Evolutionary conservation across 2,329 filamentous ascomycete species (phyloP).

Genomic region (Claviceps sp.): DNA sequence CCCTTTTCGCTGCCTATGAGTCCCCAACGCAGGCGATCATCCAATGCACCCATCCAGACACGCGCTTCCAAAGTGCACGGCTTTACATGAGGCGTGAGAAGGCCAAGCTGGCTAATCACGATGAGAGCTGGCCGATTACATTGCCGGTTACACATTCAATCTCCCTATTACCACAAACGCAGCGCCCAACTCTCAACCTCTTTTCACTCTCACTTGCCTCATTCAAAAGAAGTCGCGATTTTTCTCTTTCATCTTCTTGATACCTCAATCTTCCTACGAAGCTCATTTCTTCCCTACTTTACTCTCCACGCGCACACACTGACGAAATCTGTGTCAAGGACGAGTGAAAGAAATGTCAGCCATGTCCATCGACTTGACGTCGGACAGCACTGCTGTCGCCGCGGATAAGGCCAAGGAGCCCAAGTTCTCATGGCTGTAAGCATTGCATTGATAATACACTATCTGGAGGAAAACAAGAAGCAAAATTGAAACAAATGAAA

Average conservation of each 20-base stretch:
- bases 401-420: slow-evolving; percentile 1
- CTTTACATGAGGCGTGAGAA: neutral
- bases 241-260: neutral
- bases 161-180: neutral
- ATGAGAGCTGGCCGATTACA: neutral
- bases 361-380: slow-evolving; percentile 5
- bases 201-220: neutral
- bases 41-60: neutral
- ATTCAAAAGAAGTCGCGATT: neutral
- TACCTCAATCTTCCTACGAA: neutral
- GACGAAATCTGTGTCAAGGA: neutral
- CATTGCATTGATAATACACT: neutral
- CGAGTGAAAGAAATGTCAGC: neutral
- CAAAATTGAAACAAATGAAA: neutral
- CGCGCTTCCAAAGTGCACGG: too few species aligned
- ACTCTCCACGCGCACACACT: neutral
- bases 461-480: neutral
- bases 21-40: neutral
- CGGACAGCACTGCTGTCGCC: slow-evolving; percentile 4
- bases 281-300: neutral
- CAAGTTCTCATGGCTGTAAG: slow-evolving; percentile 26
- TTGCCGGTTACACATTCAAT: neutral
- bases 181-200: neutral
- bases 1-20: neutral
- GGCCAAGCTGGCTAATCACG: neutral